Evolutionary conservation across 768 basidiomycete species (phyloP).

Genomic region (Hygrocybe punicea): DNA sequence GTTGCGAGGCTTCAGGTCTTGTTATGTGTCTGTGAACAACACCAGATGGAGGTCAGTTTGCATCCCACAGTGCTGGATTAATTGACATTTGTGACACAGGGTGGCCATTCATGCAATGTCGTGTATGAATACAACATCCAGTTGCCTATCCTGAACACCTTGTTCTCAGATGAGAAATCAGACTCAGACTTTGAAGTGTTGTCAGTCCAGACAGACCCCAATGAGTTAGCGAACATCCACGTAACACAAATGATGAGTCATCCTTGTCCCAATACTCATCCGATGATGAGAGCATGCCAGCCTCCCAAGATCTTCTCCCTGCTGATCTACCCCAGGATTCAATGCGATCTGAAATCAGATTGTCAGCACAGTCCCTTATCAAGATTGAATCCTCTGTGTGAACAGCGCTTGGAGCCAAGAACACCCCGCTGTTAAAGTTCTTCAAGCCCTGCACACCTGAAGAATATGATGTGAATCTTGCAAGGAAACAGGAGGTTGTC

Average conservation of each 20-base stretch:
- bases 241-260: neutral
- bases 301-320: neutral
- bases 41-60: slow-evolving; percentile 2
- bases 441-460: slow-evolving; percentile 1
- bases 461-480: neutral
- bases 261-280: neutral
- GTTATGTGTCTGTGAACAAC: slow-evolving; percentile 6
- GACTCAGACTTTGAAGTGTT: slow-evolving; percentile 2
- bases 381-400: slow-evolving; percentile 1
- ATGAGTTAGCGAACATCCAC: neutral
- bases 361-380: neutral
- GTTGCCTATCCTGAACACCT: neutral
- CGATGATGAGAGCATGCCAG: neutral
- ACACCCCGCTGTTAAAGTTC: neutral
- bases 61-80: neutral
- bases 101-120: no score
- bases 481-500: slow-evolving; percentile 3
- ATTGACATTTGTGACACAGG: neutral
- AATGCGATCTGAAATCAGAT: neutral
- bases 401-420: neutral
- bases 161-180: neutral
- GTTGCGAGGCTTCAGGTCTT: slow-evolving; percentile 13
- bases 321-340: neutral
- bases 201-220: neutral
- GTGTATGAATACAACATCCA: neutral